Evolutionary conservation across 2,329 filamentous ascomycete species (phyloP).

Genomic region (Epichloe uncinata): DNA sequence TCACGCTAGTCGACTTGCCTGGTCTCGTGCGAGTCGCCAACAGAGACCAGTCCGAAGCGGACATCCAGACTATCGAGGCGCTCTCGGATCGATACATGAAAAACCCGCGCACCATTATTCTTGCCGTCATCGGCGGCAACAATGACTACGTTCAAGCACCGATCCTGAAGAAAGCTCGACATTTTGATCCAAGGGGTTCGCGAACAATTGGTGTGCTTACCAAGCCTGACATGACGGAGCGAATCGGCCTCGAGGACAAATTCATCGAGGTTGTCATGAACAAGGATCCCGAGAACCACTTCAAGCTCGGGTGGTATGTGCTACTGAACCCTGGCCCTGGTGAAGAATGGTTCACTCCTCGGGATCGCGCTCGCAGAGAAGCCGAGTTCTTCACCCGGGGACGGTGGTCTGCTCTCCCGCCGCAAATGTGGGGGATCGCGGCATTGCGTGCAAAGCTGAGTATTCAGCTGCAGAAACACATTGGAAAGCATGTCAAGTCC

Average conservation of each 20-base stretch:
- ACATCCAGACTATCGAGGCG: conserved; percentile 37
- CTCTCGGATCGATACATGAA: conserved; percentile 43
- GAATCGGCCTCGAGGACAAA: conserved; percentile 39
- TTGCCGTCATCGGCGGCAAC: conserved; percentile 42
- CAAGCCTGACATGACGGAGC: conserved; percentile 39
- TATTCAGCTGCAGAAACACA: conserved; percentile 36
- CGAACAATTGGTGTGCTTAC: conserved; percentile 39
- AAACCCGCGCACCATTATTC: conserved; percentile 39
- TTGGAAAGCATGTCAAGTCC: conserved; percentile 37
- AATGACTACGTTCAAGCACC: conserved; percentile 40
- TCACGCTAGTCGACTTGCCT: conserved; percentile 49
- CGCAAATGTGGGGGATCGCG: conserved; percentile 30
- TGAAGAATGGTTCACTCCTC: conserved; percentile 29
- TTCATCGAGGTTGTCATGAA: conserved; percentile 40
- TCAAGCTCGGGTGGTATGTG: conserved; percentile 39
- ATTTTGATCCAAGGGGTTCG: conserved; percentile 35
- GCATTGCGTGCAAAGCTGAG: conserved; percentile 36
- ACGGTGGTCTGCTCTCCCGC: conserved; percentile 34
- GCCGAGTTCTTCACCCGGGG: conserved; percentile 35
- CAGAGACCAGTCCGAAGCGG: conserved; percentile 36
- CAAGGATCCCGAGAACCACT: conserved; percentile 35
- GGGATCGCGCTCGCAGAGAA: conserved; percentile 29
- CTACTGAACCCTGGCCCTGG: conserved; percentile 35
- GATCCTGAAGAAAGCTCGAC: conserved; percentile 35
- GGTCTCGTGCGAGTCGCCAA: conserved; percentile 43